These are phyloP conservation scores for Vitellaria paradoxa DNA, from an alignment of 179 eudicot genomes.

Conservation along the genomic window DNA sequence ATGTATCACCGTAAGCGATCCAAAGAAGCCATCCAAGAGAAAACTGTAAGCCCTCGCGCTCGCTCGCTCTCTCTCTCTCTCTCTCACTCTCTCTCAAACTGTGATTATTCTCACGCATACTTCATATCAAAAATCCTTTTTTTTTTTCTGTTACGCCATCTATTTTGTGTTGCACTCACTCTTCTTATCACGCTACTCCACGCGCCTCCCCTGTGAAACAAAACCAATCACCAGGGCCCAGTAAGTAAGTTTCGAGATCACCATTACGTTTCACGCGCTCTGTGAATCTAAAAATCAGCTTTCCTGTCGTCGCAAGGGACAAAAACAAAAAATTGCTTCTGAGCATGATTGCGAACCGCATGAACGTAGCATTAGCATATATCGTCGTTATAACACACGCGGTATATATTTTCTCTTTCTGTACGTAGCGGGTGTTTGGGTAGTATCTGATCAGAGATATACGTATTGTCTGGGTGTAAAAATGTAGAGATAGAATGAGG, in stretches of 20 bases:
- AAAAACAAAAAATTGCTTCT: neutral
- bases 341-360: neutral
- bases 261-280: slow-evolving; percentile 5
- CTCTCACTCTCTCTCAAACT: slow-evolving; percentile 8
- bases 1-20: slow-evolving; percentile 1
- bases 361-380: neutral
- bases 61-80: slow-evolving; percentile 7
- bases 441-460: no score
- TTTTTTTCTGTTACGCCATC: neutral
- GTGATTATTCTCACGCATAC: neutral
- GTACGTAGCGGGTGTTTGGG: neutral
- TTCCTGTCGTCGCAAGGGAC: neutral
- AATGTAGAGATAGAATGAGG: neutral
- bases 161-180: neutral
- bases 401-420: neutral
- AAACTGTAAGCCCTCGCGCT: neutral
- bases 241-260: no score
- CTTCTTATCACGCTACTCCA: neutral
- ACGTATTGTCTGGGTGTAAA: neutral
- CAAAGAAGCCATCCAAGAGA: neutral
- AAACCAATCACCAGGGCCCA: neutral
- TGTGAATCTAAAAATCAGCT: neutral
- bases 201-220: slow-evolving; percentile 1
- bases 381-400: neutral
- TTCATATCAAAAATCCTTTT: neutral